Base-by-base conservation (phyloP, 2,329 filamentous ascomycete genomes). In the Aspergillus candidus region DNA sequence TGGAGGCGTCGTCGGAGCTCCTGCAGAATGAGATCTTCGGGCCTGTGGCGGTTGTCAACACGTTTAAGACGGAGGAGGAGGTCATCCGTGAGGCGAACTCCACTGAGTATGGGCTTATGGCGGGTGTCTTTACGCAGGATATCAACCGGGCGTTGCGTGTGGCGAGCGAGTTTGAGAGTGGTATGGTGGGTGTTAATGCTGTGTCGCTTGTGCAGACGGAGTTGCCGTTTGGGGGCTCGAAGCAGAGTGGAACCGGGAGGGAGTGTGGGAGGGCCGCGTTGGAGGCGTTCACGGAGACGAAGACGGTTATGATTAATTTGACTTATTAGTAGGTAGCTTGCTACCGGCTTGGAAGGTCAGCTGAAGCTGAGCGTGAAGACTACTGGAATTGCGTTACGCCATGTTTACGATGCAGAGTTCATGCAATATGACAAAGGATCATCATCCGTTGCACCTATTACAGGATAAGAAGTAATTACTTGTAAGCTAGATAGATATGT, bases 61-160 rank as follows among this genome's bases (percentile, higher is more conserved):
- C 38, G 11, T 50, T 50, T 35, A 43, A 43, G 38, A 44, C 38
- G 4, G 47, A 50, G 15, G 44, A 50, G 14, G 47, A 50, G 7
- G 44, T 44, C 7, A 13, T 50, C 10, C 11, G n/a, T 6, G 44
- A 42, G 35, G 47, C 47, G 1, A 50, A 50, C 17, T 44, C 38
- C 4, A 44, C 44, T 0, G 41, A 48, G 18, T 50, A 48, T 22
- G 48, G 48, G 8, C 35, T 50, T 2, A 48, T 46, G 35, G 45
- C 48, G 12, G 46, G 45, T 13, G 48, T 50, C 1, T 50, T 50
- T 12, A 50, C 48, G 7, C 33, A 46, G 29, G 46, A 48, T 14
- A 43, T 51, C 18, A 44, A 40, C 43, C 27, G 33, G 27, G 48
- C 48, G 6, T 4, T 51, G 43, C 38, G 46, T 1, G 22, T 48